Conservation (phyloP, 176 grass and related monocot genomes). For the Musa acuminata region DNA sequence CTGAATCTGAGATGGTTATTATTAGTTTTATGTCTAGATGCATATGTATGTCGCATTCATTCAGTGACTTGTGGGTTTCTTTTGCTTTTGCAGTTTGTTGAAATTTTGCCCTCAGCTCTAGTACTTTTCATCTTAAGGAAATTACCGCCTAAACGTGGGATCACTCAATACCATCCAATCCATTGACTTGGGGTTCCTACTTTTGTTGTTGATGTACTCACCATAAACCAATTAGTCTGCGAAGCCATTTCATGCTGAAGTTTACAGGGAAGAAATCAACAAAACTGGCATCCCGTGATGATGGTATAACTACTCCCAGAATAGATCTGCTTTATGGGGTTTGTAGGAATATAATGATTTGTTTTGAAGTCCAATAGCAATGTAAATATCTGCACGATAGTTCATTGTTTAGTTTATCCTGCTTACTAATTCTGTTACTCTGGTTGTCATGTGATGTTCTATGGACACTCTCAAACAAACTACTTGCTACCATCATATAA, state of each 20-base stretch:
- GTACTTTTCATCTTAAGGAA: constrained; percentile 87
- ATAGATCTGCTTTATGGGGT: neutral
- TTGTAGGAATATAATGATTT: neutral
- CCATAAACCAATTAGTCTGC: neutral
- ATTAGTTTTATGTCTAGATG: too few relatives aligned
- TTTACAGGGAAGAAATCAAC: neutral
- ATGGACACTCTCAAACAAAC: neutral
- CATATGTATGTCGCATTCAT: too few relatives aligned
- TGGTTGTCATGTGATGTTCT: neutral
- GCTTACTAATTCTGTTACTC: neutral
- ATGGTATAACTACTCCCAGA: neutral
- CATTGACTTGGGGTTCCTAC: constrained; percentile 6
- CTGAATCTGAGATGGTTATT: too few relatives aligned
- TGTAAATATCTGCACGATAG: too few relatives aligned
- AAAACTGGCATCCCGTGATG: neutral
- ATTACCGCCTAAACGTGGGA: constrained; percentile 74
- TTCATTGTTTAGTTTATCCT: neutral
- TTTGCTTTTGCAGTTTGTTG: constrained; percentile 48
- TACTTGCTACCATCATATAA: neutral
- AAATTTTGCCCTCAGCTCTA: constrained; percentile 74
- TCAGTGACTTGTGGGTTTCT: too few relatives aligned
- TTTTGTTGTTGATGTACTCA: neutral
- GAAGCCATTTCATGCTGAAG: neutral
- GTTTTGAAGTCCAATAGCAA: neutral
- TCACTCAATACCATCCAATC: constrained; percentile 87